Percentiles rank a stretch among this genome's conserved stretches.
These are phyloP conservation scores for Hemileccinum rubropunctum DNA, from an alignment of 768 basidiomycete species.

Conservation along the genomic window DNA sequence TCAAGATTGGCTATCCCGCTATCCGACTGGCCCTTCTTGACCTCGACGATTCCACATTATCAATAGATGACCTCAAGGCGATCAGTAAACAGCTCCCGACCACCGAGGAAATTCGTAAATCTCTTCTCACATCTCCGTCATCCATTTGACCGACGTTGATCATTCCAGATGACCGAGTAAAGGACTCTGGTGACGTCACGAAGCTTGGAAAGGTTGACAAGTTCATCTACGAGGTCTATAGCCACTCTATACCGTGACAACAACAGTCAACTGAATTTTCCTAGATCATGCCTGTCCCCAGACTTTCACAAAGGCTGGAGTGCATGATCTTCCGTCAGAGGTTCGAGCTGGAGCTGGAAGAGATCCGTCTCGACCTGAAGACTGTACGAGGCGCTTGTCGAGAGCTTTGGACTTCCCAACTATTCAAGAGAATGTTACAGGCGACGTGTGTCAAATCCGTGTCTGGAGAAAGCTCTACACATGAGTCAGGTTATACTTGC, in stretches of 20 bases:
- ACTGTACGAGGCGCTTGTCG: conserved; percentile 66
- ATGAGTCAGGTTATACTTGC: conserved; percentile 58
- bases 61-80: conserved; percentile 72
- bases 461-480: not conserved
- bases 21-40: conserved; percentile 73
- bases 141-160: not conserved
- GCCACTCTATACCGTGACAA: not conserved
- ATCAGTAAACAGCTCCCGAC: conserved; percentile 77
- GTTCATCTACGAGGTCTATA: conserved; percentile 69
- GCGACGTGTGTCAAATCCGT: conserved; percentile 31
- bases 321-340: conserved; percentile 85
- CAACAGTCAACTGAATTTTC: conserved; percentile 4
- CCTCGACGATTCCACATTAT: conserved; percentile 64
- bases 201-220: conserved; percentile 83
- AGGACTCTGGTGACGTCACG: conserved; percentile 64
- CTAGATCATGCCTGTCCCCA: conserved; percentile 77
- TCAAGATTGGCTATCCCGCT: conserved; percentile 60
- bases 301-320: conserved; percentile 68
- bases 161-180: conserved; percentile 59
- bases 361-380: conserved; percentile 78
- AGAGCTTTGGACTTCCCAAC: conserved; percentile 61
- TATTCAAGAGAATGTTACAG: conserved; percentile 70
- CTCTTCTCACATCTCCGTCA: not conserved
- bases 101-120: conserved; percentile 63
- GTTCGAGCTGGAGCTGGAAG: conserved; percentile 79